Evolutionary conservation across 495 filamentous ascomycete species (phyloP).

Genomic region (Mytilinidion resinicola): DNA sequence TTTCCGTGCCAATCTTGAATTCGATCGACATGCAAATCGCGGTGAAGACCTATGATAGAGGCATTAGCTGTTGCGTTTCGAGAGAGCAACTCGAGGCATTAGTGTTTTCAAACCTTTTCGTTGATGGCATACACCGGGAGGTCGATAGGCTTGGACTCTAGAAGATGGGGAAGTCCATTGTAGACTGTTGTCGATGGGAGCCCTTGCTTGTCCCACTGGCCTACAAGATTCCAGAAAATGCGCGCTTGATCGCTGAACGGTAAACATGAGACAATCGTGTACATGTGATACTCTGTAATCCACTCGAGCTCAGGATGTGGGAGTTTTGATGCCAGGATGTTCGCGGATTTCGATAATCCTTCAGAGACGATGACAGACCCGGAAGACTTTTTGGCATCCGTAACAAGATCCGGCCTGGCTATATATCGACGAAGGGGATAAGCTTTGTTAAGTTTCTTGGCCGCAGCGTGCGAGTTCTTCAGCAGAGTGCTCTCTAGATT

Average conservation of each 20-base stretch:
- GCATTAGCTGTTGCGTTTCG: too few species aligned
- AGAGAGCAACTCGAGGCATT: too few species aligned
- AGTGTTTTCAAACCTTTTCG: neutral
- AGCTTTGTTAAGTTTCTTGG: conserved; percentile 13
- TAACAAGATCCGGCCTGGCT: neutral
- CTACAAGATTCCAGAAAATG: conserved; percentile 18
- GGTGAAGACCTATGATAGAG: neutral
- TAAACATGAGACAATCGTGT: conserved; percentile 7
- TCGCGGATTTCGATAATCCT: conserved; percentile 9
- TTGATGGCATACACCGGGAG: neutral
- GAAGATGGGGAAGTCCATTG: neutral
- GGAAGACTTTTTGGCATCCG: neutral
- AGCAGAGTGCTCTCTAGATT: neutral
- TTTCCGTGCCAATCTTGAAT: conserved; percentile 1
- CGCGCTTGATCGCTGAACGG: conserved; percentile 7
- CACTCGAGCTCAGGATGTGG: neutral
- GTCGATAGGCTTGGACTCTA: neutral
- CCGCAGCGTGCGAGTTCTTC: neutral
- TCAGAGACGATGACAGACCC: conserved; percentile 11
- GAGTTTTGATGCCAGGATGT: conserved; percentile 6
- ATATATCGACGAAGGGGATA: conserved; percentile 7
- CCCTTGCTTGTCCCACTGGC: conserved; percentile 2
- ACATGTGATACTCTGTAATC: conserved; percentile 15
- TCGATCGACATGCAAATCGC: conserved; percentile 2
- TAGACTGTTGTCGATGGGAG: neutral